These are phyloP conservation scores for Solanum gracilifrons DNA, from an alignment of 257 asterid genomes.

Conservation along the genomic window DNA sequence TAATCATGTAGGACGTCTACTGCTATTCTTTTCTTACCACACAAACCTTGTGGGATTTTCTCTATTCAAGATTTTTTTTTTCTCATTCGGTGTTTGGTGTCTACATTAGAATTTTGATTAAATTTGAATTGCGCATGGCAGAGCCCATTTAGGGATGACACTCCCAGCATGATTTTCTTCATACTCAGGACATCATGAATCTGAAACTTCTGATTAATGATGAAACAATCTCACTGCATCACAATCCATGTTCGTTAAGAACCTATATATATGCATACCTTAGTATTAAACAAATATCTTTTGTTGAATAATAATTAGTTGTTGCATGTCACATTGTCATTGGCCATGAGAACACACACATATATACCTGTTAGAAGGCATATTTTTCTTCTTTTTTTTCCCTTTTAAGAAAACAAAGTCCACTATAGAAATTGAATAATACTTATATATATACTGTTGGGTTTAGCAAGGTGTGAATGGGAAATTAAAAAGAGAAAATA, in stretches of 20 bases:
- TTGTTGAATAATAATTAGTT: background rate
- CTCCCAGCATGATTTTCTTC: no score
- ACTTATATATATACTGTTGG: no score
- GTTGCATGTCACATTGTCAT: background rate
- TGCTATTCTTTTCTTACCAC: background rate
- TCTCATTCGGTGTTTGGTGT: no score
- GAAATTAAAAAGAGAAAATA: no score
- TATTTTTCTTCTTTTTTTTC: background rate
- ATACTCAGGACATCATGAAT: no score
- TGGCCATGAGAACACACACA: background rate
- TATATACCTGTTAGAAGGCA: background rate
- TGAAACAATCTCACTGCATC: no score
- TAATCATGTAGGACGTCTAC: background rate
- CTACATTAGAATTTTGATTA: no score
- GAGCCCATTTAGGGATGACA: rapidly evolving
- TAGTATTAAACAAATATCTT: background rate
- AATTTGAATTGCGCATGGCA: no score
- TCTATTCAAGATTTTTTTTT: background rate
- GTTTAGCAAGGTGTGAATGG: no score
- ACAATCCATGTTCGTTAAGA: background rate
- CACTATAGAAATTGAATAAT: background rate
- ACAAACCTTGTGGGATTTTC: background rate
- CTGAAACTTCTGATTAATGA: no score
- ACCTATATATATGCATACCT: background rate
- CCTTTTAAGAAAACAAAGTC: background rate